phyloP scores from a whole-genome alignment of 345 rosid species.

The Lagerstroemia speciosa region DNA sequence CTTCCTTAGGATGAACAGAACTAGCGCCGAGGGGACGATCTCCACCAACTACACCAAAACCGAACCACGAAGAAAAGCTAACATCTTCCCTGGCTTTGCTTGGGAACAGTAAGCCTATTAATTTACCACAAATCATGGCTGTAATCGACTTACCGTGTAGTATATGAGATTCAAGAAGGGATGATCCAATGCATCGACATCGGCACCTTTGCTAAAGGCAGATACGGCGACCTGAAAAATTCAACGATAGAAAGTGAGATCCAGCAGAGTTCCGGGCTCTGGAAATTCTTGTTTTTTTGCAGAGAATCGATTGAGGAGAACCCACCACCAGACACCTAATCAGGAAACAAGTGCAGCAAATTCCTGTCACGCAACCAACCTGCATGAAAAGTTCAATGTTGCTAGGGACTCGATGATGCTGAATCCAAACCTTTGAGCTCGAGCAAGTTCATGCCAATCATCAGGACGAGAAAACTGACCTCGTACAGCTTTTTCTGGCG shows the following conservation, averaged over 20 bases:
- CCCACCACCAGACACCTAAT: constrained; percentile 69
- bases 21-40: constrained; percentile 67
- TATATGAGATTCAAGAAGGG: constrained; percentile 57
- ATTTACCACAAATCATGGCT: too few relatives aligned
- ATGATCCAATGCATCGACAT: constrained; percentile 56
- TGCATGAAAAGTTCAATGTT: constrained; percentile 19
- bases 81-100: not conserved
- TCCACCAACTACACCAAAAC: constrained; percentile 50
- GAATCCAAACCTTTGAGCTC: not conserved
- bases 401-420: not conserved
- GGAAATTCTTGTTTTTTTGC: too few relatives aligned
- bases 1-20: constrained; percentile 63
- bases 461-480: constrained; percentile 23
- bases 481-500: constrained; percentile 75
- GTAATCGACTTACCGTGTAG: constrained; percentile 43
- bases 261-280: not conserved
- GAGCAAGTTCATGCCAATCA: fast-evolving
- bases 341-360: constrained; percentile 71
- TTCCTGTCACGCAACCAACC: constrained; percentile 71
- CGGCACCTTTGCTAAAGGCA: constrained; percentile 50
- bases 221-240: constrained; percentile 9
- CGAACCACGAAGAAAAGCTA: not conserved
- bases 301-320: not conserved
- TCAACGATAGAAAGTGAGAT: too few relatives aligned
- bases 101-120: fast-evolving